Evolutionary conservation across 345 rosid species (phyloP).

Genomic region (Syzygium oleosum): DNA sequence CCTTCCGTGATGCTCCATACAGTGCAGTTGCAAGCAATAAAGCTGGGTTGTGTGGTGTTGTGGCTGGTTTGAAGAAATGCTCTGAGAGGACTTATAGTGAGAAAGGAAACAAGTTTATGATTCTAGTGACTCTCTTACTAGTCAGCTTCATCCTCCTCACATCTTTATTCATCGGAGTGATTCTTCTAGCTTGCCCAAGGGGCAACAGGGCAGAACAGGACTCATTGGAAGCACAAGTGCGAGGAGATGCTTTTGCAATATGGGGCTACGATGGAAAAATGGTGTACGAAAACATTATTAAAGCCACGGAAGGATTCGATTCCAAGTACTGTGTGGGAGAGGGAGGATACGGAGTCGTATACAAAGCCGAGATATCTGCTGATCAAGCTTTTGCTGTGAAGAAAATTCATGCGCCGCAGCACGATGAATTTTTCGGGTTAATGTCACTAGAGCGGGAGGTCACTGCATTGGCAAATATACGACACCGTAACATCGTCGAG

Average conservation of each 20-base stretch:
- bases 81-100: not conserved
- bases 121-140: not conserved
- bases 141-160: not conserved
- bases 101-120: not conserved
- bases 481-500: not conserved
- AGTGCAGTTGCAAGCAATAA: constrained; percentile 5
- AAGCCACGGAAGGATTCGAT: constrained; percentile 3
- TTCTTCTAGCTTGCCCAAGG: not conserved
- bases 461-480: constrained; percentile 1
- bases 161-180: not conserved
- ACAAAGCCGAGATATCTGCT: not conserved
- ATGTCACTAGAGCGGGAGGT: not conserved
- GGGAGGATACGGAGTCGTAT: not conserved
- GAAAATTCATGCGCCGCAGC: not conserved
- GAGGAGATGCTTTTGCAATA: not conserved
- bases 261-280: constrained; percentile 8
- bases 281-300: not conserved
- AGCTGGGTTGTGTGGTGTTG: not conserved
- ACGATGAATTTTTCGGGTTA: not conserved
- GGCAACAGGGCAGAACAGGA: not conserved
- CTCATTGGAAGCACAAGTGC: not conserved
- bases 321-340: not conserved
- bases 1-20: constrained; percentile 4
- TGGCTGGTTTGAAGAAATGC: not conserved
- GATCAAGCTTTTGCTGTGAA: not conserved